Base-by-base conservation (phyloP, 202 grass and related monocot species). In the Brachypodium distachyon region DNA sequence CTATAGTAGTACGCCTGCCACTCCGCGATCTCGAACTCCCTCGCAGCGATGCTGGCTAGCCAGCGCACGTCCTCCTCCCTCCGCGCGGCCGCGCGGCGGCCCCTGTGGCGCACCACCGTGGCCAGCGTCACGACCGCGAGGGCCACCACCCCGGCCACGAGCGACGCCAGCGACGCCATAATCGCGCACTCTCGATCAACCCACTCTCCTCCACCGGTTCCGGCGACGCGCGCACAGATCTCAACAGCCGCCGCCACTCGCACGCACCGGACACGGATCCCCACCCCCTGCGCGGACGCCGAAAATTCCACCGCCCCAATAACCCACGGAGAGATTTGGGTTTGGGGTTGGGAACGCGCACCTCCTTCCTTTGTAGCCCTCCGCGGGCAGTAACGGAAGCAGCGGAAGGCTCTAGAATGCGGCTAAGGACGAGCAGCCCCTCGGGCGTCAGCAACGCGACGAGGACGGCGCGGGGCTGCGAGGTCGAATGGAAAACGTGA, bases 51-150 rank as follows among this genome's bases (percentile, higher is more conserved):
- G 54, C 53, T 67, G 67, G 84, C 91, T 34, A 91, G 48, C 29
- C 82, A 77, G 64, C 55, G 78, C 38, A 87, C 89, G n/a, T n/a
- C n/a, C 82, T 97, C 95, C 46, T 86, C 82, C 28, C 34, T 48
- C 74, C 92, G 52, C n/a, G 68, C 80, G 67, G 72, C 80, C 59
- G 73, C 67, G 73, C 86, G 44, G 77, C 84, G 72, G 62, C 79
- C 67, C 57, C 38, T 21, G 22, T 21, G 22, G 21, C 59, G 78
- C 39, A 40, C 63, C 66, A 53, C n/a, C 49, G 69, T 23, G 5
- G 57, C 83, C 4, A 94, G 40, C 59, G 55, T 70, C 63, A 81
- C 49, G 36, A 88, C 61, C 88, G 49, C 64, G 1, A 83, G 37
- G 26, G 74, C 88, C 54, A 58, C 72, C 68, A 26, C 14, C 17